phyloP scores from a whole-genome alignment of 768 basidiomycete species.

The Gymnopilus dilepis region DNA sequence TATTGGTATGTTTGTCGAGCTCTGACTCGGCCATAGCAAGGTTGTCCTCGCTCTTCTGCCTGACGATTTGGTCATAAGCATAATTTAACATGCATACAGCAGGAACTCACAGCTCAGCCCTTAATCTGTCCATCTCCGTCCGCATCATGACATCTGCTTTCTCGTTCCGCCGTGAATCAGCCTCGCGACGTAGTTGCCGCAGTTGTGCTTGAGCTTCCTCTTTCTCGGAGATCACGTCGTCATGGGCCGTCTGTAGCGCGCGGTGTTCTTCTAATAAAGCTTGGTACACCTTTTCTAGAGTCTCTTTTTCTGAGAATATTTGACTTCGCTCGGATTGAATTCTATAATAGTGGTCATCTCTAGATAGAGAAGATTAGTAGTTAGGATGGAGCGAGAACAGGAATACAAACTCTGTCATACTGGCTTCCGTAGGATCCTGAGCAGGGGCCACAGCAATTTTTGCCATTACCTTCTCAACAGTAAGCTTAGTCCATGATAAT shows the following conservation, averaged over 20 bases:
- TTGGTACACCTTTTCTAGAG: slow-evolving; percentile 82
- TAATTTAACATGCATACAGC: slow-evolving; percentile 12
- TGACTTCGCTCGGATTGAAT: slow-evolving; percentile 83
- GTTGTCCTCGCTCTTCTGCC: slow-evolving; percentile 94
- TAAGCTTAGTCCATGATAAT: not conserved
- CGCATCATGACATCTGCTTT: slow-evolving; percentile 80
- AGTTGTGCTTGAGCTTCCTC: slow-evolving; percentile 73
- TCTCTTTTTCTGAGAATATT: slow-evolving; percentile 84
- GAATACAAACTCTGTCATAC: slow-evolving; percentile 79
- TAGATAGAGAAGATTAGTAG: slow-evolving; percentile 33
- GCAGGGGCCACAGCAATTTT: slow-evolving; percentile 64
- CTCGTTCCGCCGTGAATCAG: slow-evolving; percentile 64
- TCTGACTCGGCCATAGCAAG: slow-evolving; percentile 82
- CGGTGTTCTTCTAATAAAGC: slow-evolving; percentile 77
- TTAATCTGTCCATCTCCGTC: slow-evolving; percentile 81
- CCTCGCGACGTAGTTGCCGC: slow-evolving; percentile 62
- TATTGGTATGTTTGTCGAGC: slow-evolving; percentile 75
- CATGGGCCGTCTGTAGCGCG: slow-evolving; percentile 72
- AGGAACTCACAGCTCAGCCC: slow-evolving; percentile 79
- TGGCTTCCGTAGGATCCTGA: slow-evolving; percentile 56
- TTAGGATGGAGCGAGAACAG: slow-evolving; percentile 8
- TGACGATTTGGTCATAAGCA: slow-evolving; percentile 45
- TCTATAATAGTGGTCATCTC: slow-evolving; percentile 88
- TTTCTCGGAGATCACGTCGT: slow-evolving; percentile 79
- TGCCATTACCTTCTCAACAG: slow-evolving; percentile 65